Base-by-base conservation (phyloP, 2,329 filamentous ascomycete species). In the Xylariaceae sp. region DNA sequence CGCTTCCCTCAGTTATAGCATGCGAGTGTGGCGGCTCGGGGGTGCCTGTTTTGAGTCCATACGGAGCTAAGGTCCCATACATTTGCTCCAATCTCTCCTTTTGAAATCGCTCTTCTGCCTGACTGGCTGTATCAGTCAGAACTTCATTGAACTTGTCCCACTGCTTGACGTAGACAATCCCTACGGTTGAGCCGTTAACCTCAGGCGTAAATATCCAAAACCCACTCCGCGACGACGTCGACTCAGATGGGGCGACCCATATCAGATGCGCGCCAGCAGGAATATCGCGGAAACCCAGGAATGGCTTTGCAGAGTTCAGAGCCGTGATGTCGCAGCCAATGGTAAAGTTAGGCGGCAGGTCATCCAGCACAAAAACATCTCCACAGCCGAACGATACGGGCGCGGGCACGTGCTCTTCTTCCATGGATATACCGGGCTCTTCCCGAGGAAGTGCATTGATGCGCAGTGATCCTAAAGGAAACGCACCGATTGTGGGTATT, bases 251-350 rank as follows among this genome's bases (percentile, higher is more conserved):
- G 2, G 79, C 69, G 22, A 76, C 71, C 79, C 79, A 84, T 46
- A 83, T 67, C 47, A 84, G 75, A 57, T 84, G 81, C 12, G 74
- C 60, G 0, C 81, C 81, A 0, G 67, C 57, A 0, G 79, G 77
- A 21, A 84, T 66, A 44, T 78, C 69, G 19, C 71, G 72, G 46
- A 84, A 67, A 17, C 80, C 80, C 6, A 66, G 64, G 53, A 82
- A 77, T 19, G 70, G 52, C 33, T 53, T 62, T 33, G 63, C 65
- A 5, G 69, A 68, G 14, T 68, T 73, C 50, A 79, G 70, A 2
- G 73, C 72, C 37, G 74, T 59, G 2, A 70, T 65, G 54, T 82
- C 78, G 53, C 74, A 77, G 36, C 77, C 77, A 16, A 83, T 63
- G 2, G 70, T 75, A 45, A 76, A 75, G 29, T 67, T 62, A 2